Base-by-base conservation (phyloP, 2,329 filamentous ascomycete genomes). In the Proliferodiscus dingleyae region DNA sequence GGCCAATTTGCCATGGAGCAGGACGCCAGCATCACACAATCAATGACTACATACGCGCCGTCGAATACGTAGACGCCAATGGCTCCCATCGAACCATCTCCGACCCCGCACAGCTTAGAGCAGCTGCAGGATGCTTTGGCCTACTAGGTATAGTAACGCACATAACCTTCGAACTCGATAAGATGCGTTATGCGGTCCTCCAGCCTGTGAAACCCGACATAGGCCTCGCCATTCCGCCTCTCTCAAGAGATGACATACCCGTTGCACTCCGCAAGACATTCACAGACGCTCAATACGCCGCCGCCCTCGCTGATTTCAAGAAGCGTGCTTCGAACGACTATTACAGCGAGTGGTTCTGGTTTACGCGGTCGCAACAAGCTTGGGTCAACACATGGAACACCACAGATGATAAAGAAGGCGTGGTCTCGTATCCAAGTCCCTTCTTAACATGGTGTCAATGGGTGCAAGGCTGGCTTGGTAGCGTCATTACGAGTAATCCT, bases 281-380 rank as follows among this genome's bases (percentile, higher is more conserved):
- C 44, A 66, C 62, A 2, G 53, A 58, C 3, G 57, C 61, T 16
- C 54, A 67, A 42, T 60, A 66, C n/a, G 57, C 57, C 8, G 49
- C 51, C 1, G 67, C 70, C 2, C 59, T 65, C 4, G 50, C 33
- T 4, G 59, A 64, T 0, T 74, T 73, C 46, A 63, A 70, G 46
- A 49, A 57, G 2, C 59, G 64, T 2, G 68, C 68, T 11, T 54
- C 55, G 0, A 64, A 68, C 23, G 63, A 68, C 39, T 73, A 71
- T 49, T 74, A 74, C 44, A 58, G 62, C 18, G 71, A 75, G 51
- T 74, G 69, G 69, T 74, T 74, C 52, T 75, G 71, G 72, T 74
- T 74, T 48, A 66, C 72, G 0, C 72, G 71, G 44, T 66, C 68
- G 16, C 62, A 67, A 40, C 61, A 68, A 33, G 64, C 65, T 4